Base-by-base conservation (phyloP, 139 green algal genomes). In the Chlorella ohadii region DNA sequence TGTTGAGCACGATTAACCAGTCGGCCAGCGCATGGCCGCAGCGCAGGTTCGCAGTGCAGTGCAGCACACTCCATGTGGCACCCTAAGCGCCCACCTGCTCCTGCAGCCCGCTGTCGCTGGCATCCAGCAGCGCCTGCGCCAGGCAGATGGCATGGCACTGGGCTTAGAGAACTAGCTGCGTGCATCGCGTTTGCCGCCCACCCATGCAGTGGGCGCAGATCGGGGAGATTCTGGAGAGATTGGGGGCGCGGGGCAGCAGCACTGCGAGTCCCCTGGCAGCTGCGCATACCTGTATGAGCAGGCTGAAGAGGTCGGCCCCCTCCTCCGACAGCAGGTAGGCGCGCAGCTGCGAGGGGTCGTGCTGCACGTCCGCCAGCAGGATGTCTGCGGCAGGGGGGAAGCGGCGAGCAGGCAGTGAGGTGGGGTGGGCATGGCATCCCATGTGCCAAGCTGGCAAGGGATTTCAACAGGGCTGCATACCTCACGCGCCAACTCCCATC, bases 311-410 rank as follows among this genome's bases (percentile, higher is more conserved):
- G 65, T 47, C 87, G 73, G 92, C 78, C 11, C 94, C 88, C 33
- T 85, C 34, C 57, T 33, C 81, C 22, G 34, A 12, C 77, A 61
- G 59, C 41, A 99, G 85, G 86, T 95, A 96, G 31, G 78, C 74
- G 33, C 97, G 85, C 63, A 99, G 91, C 31, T 92, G 84, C 1
- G 72, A n/a, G 13, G 93, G 89, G 88, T 99, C 96, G 77, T 98
- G 95, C 73, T 94, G 89, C 64, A 93, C 90, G 9, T 88, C 84
- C 5, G 93, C 95, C 79, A 98, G 91, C 67, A 99, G 87, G 27
- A 99, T 90, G 86, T 99, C 97, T 82, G 76, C 59, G 41, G 41
- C 1, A 51, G 38, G 61, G 61, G n/a, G n/a, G n/a, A n/a, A n/a
- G n/a, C n/a, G n/a, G n/a, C n/a, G n/a, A 33, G 3, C n/a, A 27